Base-by-base conservation (phyloP, 768 basidiomycete genomes). In the Auriscalpium vulgare region DNA sequence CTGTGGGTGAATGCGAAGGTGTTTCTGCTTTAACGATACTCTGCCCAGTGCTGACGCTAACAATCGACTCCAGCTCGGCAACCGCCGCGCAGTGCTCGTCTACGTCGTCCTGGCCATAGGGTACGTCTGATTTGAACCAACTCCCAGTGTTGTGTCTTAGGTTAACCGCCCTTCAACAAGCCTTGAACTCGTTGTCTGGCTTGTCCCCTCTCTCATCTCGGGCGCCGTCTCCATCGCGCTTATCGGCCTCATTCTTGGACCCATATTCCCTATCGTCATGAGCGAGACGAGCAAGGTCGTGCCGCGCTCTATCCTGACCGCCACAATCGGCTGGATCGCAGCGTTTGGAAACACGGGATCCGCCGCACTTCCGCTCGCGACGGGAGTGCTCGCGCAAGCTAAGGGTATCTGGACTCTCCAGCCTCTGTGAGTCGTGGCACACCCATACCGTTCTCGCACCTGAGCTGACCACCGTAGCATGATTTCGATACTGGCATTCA, bases 151-250 rank as follows among this genome's bases (percentile, higher is more conserved):
- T 29, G 29, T 29, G 29, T 29, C 5, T 4, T 29, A 29, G 2
- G 10, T 29, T 29, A 38, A 53, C 37, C 45, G 8, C 40, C 37
- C 6, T 21, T 29, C 14, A 17, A 35, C 50, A 56, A 81, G 76
- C 13, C 69, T 85, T 29, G 78, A 84, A 59, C 62, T 85, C 38
- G 66, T 79, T 37, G 69, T 85, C 10, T 86, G 85, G 84, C 68
- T 79, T 4, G 78, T 79, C 0, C 78, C 79, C 1, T 75, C 73
- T 5, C 66, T 87, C 46, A 67, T 82, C 29, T 79, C 75, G 17
- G 75, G 75, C 44, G 84, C 80, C 0, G 69, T 85, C 7, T 73
- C 77, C 11, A 75, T 80, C 48, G 71, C 81, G 2, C 66, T 86
- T 38, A 69, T 83, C 43, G 85, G 85, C 45, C 53, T 82, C 14